phyloP scores from a whole-genome alignment of 768 basidiomycete genomes.

The Podaxis pistillaris region DNA sequence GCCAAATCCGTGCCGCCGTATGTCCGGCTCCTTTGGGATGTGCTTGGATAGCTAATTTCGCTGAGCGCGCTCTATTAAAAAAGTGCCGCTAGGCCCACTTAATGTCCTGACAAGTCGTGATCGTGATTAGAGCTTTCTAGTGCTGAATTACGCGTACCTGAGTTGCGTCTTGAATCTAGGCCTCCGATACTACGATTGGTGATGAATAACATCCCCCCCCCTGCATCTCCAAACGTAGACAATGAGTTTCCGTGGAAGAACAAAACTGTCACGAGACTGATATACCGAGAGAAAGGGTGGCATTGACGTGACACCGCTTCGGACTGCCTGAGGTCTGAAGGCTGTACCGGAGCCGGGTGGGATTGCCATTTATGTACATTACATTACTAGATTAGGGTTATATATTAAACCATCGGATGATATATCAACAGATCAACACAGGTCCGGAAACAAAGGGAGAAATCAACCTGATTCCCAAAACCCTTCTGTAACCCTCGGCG shows the following conservation, averaged over 20 bases:
- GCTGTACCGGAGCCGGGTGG: background rate
- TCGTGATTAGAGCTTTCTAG: background rate
- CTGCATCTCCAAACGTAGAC: too few species aligned
- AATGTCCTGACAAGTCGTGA: background rate
- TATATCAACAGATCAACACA: background rate
- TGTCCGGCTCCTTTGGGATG: background rate
- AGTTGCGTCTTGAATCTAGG: too few species aligned
- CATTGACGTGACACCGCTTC: background rate
- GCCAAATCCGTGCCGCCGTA: background rate
- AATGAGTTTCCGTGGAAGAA: too few species aligned
- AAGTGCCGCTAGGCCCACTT: background rate
- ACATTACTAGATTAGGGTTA: constrained; percentile 1
- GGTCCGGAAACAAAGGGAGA: constrained; percentile 2
- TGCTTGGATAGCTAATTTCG: background rate
- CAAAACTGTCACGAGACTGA: too few species aligned
- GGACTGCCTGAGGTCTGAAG: background rate
- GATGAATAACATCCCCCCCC: too few species aligned
- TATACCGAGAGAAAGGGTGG: background rate
- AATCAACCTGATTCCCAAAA: background rate
- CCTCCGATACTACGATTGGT: too few species aligned
- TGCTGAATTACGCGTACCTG: background rate
- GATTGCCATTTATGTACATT: constrained; percentile 11
- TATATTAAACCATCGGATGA: background rate
- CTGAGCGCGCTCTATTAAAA: background rate
- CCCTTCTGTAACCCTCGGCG: background rate